These are phyloP conservation scores for Phytophthora pistaciae DNA, from an alignment of 352 stramenopile genomes.

Conservation along the genomic window DNA sequence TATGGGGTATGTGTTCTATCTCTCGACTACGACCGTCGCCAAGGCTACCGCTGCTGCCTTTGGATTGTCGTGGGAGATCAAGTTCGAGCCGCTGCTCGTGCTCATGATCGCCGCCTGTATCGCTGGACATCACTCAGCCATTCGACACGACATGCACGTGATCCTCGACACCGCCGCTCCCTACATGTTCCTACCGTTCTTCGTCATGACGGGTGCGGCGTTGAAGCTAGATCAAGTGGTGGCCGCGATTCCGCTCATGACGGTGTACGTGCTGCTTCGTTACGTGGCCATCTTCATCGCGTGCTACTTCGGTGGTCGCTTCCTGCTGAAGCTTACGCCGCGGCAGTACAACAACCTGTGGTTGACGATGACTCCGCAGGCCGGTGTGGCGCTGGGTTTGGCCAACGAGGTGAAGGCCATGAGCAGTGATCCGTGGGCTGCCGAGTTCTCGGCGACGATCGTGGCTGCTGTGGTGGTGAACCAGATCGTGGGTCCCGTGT, in stretches of 20 bases:
- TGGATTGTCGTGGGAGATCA: constrained; percentile 35
- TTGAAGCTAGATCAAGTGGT: constrained; percentile 75
- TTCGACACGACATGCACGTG: no score
- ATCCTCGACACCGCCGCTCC: constrained; percentile 40
- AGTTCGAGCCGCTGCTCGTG: no score
- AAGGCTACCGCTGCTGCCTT: constrained; percentile 55
- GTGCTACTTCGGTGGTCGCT: constrained; percentile 66
- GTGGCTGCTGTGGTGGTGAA: constrained; percentile 76
- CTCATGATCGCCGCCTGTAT: no score
- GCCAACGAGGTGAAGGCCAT: constrained; percentile 67
- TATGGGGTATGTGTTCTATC: constrained; percentile 70
- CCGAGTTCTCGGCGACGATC: constrained; percentile 71
- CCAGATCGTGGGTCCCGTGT: constrained; percentile 72
- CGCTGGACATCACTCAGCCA: no score
- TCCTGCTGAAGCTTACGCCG: constrained; percentile 62
- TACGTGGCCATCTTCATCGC: constrained; percentile 75
- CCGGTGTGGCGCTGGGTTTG: constrained; percentile 65
- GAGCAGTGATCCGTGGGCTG: constrained; percentile 60
- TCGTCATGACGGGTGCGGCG: constrained; percentile 75
- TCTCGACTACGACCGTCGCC: constrained; percentile 52
- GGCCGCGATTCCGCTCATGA: constrained; percentile 75
- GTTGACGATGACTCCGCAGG: constrained; percentile 78
- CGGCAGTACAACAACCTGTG: constrained; percentile 80
- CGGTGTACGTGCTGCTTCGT: constrained; percentile 61
- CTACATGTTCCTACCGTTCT: constrained; percentile 81